Evolutionary conservation across 495 filamentous ascomycete species (phyloP).

Genomic region (Podospora bellae-mahoneyi): DNA sequence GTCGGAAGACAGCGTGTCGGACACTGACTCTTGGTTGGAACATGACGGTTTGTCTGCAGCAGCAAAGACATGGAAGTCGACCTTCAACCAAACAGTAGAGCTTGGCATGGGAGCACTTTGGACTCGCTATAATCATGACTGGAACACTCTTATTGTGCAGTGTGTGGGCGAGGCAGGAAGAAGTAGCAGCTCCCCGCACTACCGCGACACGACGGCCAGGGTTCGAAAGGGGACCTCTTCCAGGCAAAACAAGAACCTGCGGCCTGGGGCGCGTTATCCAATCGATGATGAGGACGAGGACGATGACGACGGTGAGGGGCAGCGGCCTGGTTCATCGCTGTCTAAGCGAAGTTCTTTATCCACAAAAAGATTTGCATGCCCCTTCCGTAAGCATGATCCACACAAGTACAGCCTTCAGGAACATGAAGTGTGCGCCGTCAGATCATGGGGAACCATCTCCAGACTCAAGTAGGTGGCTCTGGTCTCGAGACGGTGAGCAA

Average conservation of each 20-base stretch:
- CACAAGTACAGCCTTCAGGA: conserved; percentile 26
- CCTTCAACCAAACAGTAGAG: conserved; percentile 19
- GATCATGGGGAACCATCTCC: conserved; percentile 29
- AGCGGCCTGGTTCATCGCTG: conserved; percentile 18
- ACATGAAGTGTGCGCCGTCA: conserved; percentile 27
- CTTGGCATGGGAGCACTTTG: conserved; percentile 23
- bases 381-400: conserved; percentile 32
- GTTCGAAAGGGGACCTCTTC: conserved; percentile 13
- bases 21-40: conserved; percentile 25
- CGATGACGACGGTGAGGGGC: conserved; percentile 24
- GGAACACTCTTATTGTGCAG: conserved; percentile 24
- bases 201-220: conserved; percentile 16
- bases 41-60: conserved; percentile 9
- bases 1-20: conserved; percentile 30
- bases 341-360: conserved; percentile 18
- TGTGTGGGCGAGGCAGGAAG: conserved; percentile 16
- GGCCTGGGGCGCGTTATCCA: conserved; percentile 1
- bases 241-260: conserved; percentile 10
- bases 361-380: conserved; percentile 28
- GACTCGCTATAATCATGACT: conserved; percentile 27
- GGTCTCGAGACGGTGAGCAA: neutral
- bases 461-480: conserved; percentile 26
- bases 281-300: conserved; percentile 26
- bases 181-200: conserved; percentile 7
- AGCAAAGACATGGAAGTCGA: conserved; percentile 14